Conservation (phyloP, 2,329 filamentous ascomycete species). For the Sporothrix dimorphospora region DNA sequence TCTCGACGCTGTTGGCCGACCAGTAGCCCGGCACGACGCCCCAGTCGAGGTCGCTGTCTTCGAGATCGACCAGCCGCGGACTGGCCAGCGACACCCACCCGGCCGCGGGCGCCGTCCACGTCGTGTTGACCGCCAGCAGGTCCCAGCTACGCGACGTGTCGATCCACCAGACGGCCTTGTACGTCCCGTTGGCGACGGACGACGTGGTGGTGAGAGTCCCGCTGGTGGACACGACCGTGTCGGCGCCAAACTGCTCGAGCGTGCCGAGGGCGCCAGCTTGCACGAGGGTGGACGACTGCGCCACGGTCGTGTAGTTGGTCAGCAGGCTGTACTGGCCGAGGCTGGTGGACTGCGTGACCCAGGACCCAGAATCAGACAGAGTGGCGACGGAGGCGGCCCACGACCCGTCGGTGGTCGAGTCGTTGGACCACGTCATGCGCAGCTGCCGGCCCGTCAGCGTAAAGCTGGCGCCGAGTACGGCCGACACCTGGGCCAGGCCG, state of each 20-base stretch:
- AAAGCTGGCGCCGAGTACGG: background rate
- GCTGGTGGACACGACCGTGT: background rate
- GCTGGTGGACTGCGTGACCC: background rate
- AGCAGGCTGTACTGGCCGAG: conserved; percentile 18
- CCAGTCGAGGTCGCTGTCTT: conserved; percentile 26
- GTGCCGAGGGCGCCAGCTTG: conserved; percentile 15
- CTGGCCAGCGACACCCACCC: conserved; percentile 29
- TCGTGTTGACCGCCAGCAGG: conserved; percentile 28
- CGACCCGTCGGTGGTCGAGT: background rate
- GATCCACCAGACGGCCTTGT: conserved; percentile 27
- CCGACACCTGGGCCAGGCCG: conserved; percentile 2
- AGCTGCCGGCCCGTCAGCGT: conserved; percentile 23
- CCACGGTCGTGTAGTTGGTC: conserved; percentile 16
- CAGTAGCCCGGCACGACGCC: conserved; percentile 31
- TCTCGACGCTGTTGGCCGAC: conserved; percentile 26
- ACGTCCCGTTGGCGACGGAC: conserved; percentile 21
- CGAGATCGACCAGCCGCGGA: conserved; percentile 22
- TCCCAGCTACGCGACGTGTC: conserved; percentile 27
- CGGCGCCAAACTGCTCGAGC: conserved; percentile 12
- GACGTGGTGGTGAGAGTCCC: background rate
- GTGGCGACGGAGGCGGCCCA: conserved; percentile 16
- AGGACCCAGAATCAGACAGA: background rate
- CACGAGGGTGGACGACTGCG: conserved; percentile 6
- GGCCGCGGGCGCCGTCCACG: conserved; percentile 15
- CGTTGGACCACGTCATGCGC: conserved; percentile 25